A percentile compares a stretch with the other conserved stretches of the same genome.
Conservation (phyloP, 768 basidiomycete species). For the Mycena haematopus region DNA sequence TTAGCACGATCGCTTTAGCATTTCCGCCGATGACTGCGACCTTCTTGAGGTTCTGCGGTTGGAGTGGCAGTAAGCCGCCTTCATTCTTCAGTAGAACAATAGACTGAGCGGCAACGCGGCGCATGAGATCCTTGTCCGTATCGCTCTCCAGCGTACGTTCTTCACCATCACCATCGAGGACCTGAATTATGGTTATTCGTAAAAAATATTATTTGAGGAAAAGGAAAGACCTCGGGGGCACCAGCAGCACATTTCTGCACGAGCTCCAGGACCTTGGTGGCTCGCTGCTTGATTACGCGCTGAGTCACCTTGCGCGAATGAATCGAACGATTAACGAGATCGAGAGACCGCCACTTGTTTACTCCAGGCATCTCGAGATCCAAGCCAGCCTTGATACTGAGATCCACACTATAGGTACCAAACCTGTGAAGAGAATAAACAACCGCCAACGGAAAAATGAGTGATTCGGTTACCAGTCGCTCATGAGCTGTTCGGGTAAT, state of each 20-base stretch:
- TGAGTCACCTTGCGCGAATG: constrained; percentile 66
- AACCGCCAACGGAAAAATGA: background rate
- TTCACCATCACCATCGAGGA: constrained; percentile 72
- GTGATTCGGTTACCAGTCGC: constrained; percentile 64
- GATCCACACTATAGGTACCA: constrained; percentile 71
- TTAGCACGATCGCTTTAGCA: constrained; percentile 64
- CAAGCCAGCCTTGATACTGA: constrained; percentile 74
- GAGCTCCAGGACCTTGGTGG: constrained; percentile 66
- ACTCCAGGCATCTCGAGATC: constrained; percentile 83
- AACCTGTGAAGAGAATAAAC: constrained; percentile 50
- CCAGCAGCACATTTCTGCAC: constrained; percentile 72
- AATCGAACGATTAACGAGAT: constrained; percentile 67
- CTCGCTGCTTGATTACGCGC: constrained; percentile 71
- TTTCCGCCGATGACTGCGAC: constrained; percentile 80
- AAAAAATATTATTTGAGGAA: background rate
- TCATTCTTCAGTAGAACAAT: constrained; percentile 83
- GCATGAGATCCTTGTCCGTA: constrained; percentile 68
- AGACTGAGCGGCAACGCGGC: constrained; percentile 67
- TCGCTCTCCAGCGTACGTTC: constrained; percentile 69
- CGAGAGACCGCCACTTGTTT: constrained; percentile 78
- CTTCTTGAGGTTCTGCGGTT: constrained; percentile 58
- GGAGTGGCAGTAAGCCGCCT: constrained; percentile 57
- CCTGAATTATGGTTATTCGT: constrained; percentile 40
- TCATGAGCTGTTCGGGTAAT: constrained; percentile 59
- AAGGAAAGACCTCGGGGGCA: constrained; percentile 62